Evolutionary conservation across 352 stramenopile species (phyloP).

Genomic region (Plasmopara halstedii): DNA sequence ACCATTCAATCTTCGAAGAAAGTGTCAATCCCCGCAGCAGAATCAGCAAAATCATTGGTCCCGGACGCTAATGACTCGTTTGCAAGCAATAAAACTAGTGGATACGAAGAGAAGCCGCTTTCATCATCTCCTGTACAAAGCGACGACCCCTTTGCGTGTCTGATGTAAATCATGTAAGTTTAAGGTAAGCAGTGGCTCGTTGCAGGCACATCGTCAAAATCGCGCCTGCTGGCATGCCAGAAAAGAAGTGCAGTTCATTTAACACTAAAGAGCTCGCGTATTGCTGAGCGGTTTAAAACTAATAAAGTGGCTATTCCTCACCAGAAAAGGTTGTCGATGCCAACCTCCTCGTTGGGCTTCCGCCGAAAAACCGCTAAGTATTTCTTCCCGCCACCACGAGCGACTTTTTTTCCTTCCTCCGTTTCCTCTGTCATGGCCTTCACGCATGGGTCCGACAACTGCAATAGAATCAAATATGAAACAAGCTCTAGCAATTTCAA

Average conservation of each 20-base stretch:
- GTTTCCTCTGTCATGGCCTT: conserved; percentile 94
- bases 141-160: conserved; percentile 59
- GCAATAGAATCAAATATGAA: background rate
- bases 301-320: conserved; percentile 10
- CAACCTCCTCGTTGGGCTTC: conserved; percentile 51
- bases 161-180: conserved; percentile 30
- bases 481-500: no score
- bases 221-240: conserved; percentile 9
- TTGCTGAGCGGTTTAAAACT: background rate
- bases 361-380: conserved; percentile 80
- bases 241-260: conserved; percentile 26
- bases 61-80: conserved; percentile 43
- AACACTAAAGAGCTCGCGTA: conserved; percentile 2
- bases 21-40: conserved; percentile 5
- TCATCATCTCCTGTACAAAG: conserved; percentile 25
- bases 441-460: conserved; percentile 89
- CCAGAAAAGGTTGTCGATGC: conserved; percentile 61
- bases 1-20: conserved; percentile 3
- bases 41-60: conserved; percentile 10
- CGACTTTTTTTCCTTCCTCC: conserved; percentile 98
- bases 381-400: conserved; percentile 84
- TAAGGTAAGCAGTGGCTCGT: no score
- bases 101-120: conserved; percentile 33
- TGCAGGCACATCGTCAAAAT: conserved; percentile 16
- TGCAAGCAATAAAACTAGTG: conserved; percentile 54